Conservation (phyloP, 202 grass and related monocot species). For the Alloteropsis angusta region DNA sequence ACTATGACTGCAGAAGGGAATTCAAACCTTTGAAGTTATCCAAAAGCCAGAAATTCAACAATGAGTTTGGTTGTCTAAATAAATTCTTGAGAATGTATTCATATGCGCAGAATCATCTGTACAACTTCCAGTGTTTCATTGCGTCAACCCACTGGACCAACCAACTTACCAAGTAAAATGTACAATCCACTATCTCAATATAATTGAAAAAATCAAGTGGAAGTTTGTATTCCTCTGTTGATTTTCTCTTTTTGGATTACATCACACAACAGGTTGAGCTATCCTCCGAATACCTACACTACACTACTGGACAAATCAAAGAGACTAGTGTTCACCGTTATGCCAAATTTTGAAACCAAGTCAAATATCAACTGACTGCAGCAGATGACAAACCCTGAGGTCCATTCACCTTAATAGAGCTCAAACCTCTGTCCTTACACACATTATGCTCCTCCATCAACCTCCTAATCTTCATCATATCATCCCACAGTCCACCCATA, state of each 20-base stretch:
- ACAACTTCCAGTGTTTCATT: not conserved
- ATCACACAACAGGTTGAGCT: not conserved
- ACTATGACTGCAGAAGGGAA: not conserved
- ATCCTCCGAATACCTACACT: slow-evolving; percentile 1
- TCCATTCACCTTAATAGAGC: slow-evolving; percentile 26
- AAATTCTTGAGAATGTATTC: not conserved
- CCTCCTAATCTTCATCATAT: slow-evolving; percentile 42
- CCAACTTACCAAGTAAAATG: not conserved
- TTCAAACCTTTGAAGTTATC: not conserved
- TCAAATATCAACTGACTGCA: slow-evolving; percentile 21
- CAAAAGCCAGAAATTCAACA: not conserved
- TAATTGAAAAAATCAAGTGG: not conserved
- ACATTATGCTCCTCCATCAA: slow-evolving; percentile 44
- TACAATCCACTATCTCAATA: not conserved
- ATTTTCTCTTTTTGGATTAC: slow-evolving; percentile 1
- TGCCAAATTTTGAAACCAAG: not conserved
- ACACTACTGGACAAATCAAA: not conserved
- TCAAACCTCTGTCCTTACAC: slow-evolving; percentile 37
- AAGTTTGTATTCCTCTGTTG: not conserved
- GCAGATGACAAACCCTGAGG: not conserved
- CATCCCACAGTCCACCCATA: slow-evolving; percentile 41
- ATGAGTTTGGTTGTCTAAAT: not conserved
- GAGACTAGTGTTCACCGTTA: not conserved
- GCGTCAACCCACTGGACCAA: not conserved
- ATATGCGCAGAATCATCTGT: not conserved